Evolutionary conservation across 768 basidiomycete genomes (phyloP), one percentile per base, ranked within the genome.

Genomic region (Mycena amicta): DNA sequence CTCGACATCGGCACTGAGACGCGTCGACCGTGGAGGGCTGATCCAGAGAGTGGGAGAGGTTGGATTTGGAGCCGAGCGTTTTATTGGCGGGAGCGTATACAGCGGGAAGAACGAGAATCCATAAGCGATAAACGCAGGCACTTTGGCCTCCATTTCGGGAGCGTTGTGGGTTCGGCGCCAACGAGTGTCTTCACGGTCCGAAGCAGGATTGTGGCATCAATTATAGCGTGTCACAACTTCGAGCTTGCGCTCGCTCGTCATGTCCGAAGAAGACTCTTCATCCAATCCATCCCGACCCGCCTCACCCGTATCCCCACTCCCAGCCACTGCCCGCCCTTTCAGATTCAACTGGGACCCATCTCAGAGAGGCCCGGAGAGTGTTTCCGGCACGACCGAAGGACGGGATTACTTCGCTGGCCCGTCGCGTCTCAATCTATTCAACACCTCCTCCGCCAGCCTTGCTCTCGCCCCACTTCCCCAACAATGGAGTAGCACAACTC

Each of bases 401-500:
- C 83, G 76, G 23, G 82, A 83, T 66, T 87, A 91, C 70, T 81
- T 87, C 68, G 81, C 83, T 23, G 80, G 82, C 28, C 77, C 77
- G 41, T 79, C 80, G 50, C 81, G 77, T 57, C 69, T 81, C 29
- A 76, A 77, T 47, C 73, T 80, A 57, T 80, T 83, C 56, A 81
- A 81, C 63, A 71, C 78, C 18, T 86, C 86, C 8, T 68, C 81
- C 2, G 65, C 79, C 8, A 77, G 75, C 52, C 78, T 86, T 28
- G 76, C 79, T 1, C 70, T 78, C 25, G 78, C 78, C 40, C 71
- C 81, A 11, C 71, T 87, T 31, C 84, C 87, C 0, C 69, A 77
- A 25, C 84, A 88, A 69, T 93, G 91, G 91, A 90, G 88, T 66
- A 91, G 90, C 69, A 77, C 88, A 16, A 85, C 83, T 45, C 88